Evolutionary conservation across 1,139 yeast genomes (phyloP), one percentile per base, ranked within the genome.

Genomic region (Debaryomycetaceae sp.): DNA sequence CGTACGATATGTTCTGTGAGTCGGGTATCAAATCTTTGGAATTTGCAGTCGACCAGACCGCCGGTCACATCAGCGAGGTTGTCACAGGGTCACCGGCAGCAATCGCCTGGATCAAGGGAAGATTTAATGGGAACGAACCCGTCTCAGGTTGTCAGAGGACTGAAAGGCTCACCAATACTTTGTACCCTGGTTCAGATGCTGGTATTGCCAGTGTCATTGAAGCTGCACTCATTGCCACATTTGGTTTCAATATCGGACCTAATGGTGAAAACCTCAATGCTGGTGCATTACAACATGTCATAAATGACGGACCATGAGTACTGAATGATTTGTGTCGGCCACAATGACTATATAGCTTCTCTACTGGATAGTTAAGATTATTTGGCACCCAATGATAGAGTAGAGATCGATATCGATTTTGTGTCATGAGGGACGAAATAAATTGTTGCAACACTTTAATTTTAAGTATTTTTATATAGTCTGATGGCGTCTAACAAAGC

Each of bases 1-100:
- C 52, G 6, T 63, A 54, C 44, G 43, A 57, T n/a, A 49, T 49
- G 37, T 61, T 61, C 55, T 62, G 68, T 45, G 51, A 38, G 8
- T 22, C 35, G 20, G 54, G 54, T 9, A 45, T 48, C 20, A 30
- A 39, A 34, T 43, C 47, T 6, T 42, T 50, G 14, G 49, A 50
- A 36, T 49, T 41, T 39, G 47, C 42, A 8, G 43, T 43, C 17
- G 44, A 39, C 17, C 8, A 38, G 13, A 27, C 43, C 35, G 40
- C 42, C 5, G 49, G 46, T 6, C 51, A 48, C 39, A 41, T 48
- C 13, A 20, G 44, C 2, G 45, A 48, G 34, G 9, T 30, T 14
- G 20, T 40, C 7, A 41, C 30, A 17, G 51, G 51, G 9, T 33
- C 46, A 0, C 45, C 23, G 34, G 35, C 45, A 6, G 47, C 49